These are phyloP conservation scores for Chalciporus chontae DNA, from an alignment of 768 basidiomycete genomes.

Conservation along the genomic window DNA sequence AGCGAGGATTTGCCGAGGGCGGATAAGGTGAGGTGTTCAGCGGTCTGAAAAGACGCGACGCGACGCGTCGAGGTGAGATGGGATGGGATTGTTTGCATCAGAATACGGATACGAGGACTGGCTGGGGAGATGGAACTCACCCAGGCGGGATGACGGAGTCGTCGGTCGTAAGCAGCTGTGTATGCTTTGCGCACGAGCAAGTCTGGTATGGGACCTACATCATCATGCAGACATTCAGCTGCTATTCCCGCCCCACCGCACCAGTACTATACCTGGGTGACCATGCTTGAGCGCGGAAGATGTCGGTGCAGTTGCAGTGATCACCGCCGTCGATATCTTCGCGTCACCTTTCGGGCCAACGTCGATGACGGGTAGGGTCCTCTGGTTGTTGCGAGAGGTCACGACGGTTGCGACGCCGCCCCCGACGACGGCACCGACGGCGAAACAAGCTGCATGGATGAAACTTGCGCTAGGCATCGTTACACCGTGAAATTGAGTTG, in stretches of 20 bases:
- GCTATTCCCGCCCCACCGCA: neutral
- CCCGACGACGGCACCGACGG: conserved; percentile 78
- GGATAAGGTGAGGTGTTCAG: conserved; percentile 86
- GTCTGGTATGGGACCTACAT: conserved; percentile 81
- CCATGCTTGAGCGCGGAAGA: conserved; percentile 50
- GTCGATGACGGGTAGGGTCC: conserved; percentile 38
- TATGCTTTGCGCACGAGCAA: conserved; percentile 78
- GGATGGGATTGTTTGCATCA: neutral
- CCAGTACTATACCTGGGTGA: conserved; percentile 18
- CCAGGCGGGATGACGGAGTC: conserved; percentile 91
- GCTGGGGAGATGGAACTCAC: conserved; percentile 38
- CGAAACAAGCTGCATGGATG: conserved; percentile 70
- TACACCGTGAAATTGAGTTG: too few species aligned
- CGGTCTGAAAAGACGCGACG: conserved; percentile 55
- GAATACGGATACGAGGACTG: neutral
- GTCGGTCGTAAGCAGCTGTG: conserved; percentile 85
- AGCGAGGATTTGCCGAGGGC: conserved; percentile 55
- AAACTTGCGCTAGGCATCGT: conserved; percentile 45
- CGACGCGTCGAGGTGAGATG: neutral
- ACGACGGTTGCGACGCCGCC: conserved; percentile 64
- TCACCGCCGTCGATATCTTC: conserved; percentile 35
- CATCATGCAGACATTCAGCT: conserved; percentile 4
- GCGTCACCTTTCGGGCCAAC: conserved; percentile 44
- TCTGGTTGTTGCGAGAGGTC: conserved; percentile 29
- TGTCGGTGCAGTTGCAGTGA: conserved; percentile 12